phyloP scores from a whole-genome alignment of 208 protist species.

The Trypanosoma mega region DNA sequence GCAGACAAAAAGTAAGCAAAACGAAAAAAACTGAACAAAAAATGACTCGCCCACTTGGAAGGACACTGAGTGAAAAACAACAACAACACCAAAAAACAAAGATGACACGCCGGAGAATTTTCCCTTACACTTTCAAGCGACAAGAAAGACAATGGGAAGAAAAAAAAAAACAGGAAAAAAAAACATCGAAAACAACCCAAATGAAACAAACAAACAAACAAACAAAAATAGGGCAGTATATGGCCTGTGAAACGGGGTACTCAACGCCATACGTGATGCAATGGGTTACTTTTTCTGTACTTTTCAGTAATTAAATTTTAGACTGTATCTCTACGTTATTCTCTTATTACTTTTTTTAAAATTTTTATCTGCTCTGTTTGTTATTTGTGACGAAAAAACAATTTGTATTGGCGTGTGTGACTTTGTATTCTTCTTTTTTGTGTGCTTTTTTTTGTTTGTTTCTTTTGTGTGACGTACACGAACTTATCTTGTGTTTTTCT shows the following conservation, averaged over 20 bases:
- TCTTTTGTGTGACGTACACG: neutral
- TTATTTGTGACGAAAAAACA: neutral
- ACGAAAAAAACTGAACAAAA: neutral
- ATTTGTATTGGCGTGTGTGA: neutral
- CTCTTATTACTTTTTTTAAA: neutral
- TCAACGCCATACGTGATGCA: too few species aligned
- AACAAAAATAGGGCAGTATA: neutral
- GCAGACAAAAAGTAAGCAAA: neutral
- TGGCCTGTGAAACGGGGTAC: neutral
- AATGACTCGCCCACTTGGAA: too few species aligned
- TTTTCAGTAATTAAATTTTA: neutral
- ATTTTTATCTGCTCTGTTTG: neutral
- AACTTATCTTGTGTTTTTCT: slow-evolving; percentile 6
- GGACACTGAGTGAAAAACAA: too few species aligned
- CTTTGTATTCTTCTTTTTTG: slow-evolving; percentile 9
- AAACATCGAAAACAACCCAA: neutral
- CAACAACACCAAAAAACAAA: too few species aligned
- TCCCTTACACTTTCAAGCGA: too few species aligned
- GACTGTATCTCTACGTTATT: neutral
- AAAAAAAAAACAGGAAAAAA: neutral
- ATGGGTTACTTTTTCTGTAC: neutral
- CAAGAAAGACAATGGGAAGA: neutral
- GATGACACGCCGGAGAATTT: too few species aligned
- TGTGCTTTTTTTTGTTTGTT: slow-evolving; percentile 9
- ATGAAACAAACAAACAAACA: neutral